Base-by-base conservation (phyloP, 2,329 filamentous ascomycete genomes). In the Aspergillus fumigatiaffinis region DNA sequence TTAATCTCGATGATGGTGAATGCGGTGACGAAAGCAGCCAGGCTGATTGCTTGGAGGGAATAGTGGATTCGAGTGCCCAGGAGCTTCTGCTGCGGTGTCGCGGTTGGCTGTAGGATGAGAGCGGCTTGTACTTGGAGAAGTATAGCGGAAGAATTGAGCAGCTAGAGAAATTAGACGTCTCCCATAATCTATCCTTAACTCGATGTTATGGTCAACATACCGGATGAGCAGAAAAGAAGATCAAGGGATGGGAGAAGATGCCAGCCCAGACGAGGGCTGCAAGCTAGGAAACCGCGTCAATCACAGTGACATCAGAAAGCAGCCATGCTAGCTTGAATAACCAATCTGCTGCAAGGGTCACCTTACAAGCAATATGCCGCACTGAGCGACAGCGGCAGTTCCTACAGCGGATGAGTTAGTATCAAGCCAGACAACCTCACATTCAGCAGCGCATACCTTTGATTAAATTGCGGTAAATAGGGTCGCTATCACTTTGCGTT, bases 201-300 rank as follows among this genome's bases (percentile, higher is more conserved):
- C 25, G 3, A 25, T 38, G 10, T 79, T 81, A 76, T 3, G 17
- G 48, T 0, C 84, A 80, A 57, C 87, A 79, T 70, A 97, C 86
- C 7, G 93, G 93, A 74, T 97, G 93, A 8, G 88, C 86, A 20
- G 91, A 92, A 82, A 97, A 96, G 66, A 96, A 85, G 42, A 90
- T 89, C 60, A 95, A 71, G 29, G 87, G 73, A 48, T 82, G 80
- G 46, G 85, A 83, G 70, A 96, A 85, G 62, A 97, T 84, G 55
- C 84, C 84, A 49, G 85, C 84, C 91, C 91, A 96, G 63, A 96
- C 81, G 56, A 93, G 84, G 38, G 85, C 84, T 51, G 86, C 79
- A 60, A 97, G 84, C 82, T 85, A 60, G 32, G 47, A 35, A 50
- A 55, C 38, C 10, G 8, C 48, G 3, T 14, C 21, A 5, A 14